phyloP scores from a whole-genome alignment of 2,329 filamentous ascomycete genomes.

The Pseudogymnoascus sp. region DNA sequence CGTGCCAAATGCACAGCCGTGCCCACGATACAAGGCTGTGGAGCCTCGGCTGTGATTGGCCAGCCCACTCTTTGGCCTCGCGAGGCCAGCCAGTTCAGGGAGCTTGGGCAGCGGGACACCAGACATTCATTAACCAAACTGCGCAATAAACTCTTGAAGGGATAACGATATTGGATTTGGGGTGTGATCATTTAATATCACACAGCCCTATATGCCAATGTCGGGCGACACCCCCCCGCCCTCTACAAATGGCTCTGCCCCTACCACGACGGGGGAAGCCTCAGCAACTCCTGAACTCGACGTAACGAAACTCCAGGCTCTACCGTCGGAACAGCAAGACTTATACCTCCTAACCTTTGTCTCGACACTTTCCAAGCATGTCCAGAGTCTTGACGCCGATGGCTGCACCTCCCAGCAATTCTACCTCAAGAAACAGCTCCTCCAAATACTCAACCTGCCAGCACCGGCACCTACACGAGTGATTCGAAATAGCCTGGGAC shows the following conservation, averaged over 20 bases:
- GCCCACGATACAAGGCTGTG: not conserved
- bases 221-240: conserved; percentile 22
- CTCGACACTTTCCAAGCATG: conserved; percentile 72
- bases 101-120: conserved; percentile 1
- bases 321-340: conserved; percentile 92
- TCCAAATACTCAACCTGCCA: conserved; percentile 79
- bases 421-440: conserved; percentile 85
- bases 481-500: conserved; percentile 79
- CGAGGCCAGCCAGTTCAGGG: conserved; percentile 2
- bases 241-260: conserved; percentile 28
- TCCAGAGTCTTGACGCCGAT: conserved; percentile 63
- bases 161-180: conserved; percentile 3
- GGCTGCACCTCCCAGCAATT: conserved; percentile 83
- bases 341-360: conserved; percentile 87
- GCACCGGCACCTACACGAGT: conserved; percentile 79
- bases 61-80: conserved; percentile 5
- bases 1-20: not conserved
- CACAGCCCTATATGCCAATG: conserved; percentile 16
- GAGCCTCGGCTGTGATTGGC: conserved; percentile 6
- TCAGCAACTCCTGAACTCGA: conserved; percentile 70
- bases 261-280: conserved; percentile 30
- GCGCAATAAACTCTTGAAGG: not conserved
- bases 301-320: conserved; percentile 74
- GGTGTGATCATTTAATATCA: not conserved
- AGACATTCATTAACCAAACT: conserved; percentile 2